These are phyloP conservation scores for Phylloporus scabripes DNA, from an alignment of 768 basidiomycete species.

Conservation along the genomic window DNA sequence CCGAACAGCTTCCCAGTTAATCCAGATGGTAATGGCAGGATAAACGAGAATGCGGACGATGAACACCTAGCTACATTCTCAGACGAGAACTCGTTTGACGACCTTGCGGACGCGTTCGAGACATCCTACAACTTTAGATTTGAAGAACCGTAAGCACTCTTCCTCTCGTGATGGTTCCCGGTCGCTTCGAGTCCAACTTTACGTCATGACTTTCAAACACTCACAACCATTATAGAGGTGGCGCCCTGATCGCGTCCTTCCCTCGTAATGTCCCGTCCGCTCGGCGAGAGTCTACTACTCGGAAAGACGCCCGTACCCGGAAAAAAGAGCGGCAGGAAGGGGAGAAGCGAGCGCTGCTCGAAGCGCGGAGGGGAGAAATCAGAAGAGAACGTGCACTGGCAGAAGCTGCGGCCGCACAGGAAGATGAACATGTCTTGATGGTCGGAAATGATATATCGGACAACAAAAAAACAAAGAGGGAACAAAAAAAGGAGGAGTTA, in stretches of 20 bases:
- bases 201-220: not conserved
- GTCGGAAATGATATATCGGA: conserved; percentile 61
- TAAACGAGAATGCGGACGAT: conserved; percentile 4
- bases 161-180: not conserved
- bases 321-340: conserved; percentile 67
- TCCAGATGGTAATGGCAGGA: conserved; percentile 15
- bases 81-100: conserved; percentile 80
- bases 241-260: conserved; percentile 60
- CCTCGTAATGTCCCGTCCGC: conserved; percentile 69
- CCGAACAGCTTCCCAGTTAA: conserved; percentile 9
- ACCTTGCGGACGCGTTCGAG: conserved; percentile 88
- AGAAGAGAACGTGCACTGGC: conserved; percentile 57
- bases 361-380: conserved; percentile 72
- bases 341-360: conserved; percentile 63
- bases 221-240: conserved; percentile 42
- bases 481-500: conserved; percentile 61
- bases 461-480: conserved; percentile 22
- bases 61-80: conserved; percentile 33
- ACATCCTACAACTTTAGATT: conserved; percentile 97
- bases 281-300: conserved; percentile 66
- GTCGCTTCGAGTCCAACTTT: no score
- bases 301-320: conserved; percentile 82
- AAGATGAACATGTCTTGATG: conserved; percentile 30
- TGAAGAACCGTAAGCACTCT: conserved; percentile 78
- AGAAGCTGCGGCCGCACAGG: conserved; percentile 69